Evolutionary conservation across 306 rosid species (phyloP).

Genomic region (Cucumis sativus): Cucumber_9930_V3 NC_026659.2:505001-505500

Average conservation of each 20-base stretch:
- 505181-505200: no score
- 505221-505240: background rate
- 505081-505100: background rate
- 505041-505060: constrained; percentile 31
- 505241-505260: background rate
- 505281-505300: constrained; percentile 9
- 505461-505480: background rate
- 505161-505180: no score
- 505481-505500: background rate
- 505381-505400: background rate
- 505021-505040: constrained; percentile 32
- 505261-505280: background rate
- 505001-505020: constrained; percentile 44
- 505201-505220: no score
- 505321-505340: background rate
- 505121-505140: background rate
- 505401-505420: background rate
- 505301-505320: background rate
- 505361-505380: background rate
- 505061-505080: background rate
- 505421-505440: background rate
- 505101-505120: background rate
- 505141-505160: no score
- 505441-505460: background rate
- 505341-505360: background rate